Evolutionary conservation across 176 grass and related monocot genomes (phyloP), one percentile per base, ranked within the genome.

Genomic region (Aegilops tauschii): DNA sequence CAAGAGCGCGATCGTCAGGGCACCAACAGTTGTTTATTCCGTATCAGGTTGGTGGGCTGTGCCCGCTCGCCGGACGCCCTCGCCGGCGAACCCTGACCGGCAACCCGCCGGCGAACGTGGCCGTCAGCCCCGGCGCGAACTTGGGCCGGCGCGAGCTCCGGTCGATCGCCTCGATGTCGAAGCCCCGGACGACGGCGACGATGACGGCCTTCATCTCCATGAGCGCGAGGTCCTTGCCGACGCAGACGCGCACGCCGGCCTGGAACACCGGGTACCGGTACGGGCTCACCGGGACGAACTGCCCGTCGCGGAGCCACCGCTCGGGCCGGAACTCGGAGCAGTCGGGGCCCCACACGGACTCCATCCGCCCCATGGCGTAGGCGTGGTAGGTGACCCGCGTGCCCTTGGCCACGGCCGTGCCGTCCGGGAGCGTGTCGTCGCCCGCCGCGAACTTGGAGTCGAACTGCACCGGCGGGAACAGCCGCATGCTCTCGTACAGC

Each of bases 231-330:
- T 98, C 95, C 85, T 95, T 95, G 30, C 95, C 95, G 62, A 95
- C 1, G 85, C 95, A 98, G 8, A 92, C 90, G 14, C 95, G 93
- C 65, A 80, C 74, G 69, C 95, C 93, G 44, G 67, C 95, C 27
- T 98, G 96, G 86, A 98, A 98, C 0, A 98, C 96, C 0, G 96
- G 93, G 93, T 93, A 93, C 68, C 91, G 77, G 87, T 93, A 98
- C 34, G 93, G 91, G 81, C 79, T 95, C 61, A 89, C 86, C 0
- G 89, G 77, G 5, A 87, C 72, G 89, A 98, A 98, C n/a, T 44
- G 88, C 1, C 96, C 93, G 20, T 89, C 44, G 11, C 36, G 78
- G 72, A 98, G 83, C 96, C 96, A 98, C 16, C 96, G 85, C 28
- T 93, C 89, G 0, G 96, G 96, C n/a, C 90, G 91, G 80, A 95